Conservation (phyloP, 768 basidiomycete species). For the Exidia glandulosa region DNA sequence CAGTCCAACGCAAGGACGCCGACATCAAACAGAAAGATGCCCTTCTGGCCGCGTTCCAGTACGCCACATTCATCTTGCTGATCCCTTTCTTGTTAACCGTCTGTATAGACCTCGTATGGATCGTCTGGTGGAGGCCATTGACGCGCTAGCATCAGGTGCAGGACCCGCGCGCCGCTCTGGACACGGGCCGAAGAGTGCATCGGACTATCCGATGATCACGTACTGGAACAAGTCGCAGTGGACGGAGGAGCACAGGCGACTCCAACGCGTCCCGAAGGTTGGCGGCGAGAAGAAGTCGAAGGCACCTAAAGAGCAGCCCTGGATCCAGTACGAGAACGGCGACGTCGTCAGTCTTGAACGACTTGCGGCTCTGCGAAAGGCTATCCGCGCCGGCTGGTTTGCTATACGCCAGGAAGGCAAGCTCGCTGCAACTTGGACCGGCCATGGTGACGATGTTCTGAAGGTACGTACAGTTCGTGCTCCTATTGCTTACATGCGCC, state of each 20-base stretch:
- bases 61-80: background rate
- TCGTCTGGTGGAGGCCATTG: no score
- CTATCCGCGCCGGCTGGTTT: background rate
- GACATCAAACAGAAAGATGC: no score
- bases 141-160: no score
- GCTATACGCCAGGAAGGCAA: background rate
- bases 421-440: background rate
- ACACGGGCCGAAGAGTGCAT: no score
- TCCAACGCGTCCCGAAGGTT: background rate
- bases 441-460: background rate
- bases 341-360: background rate
- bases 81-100: background rate
- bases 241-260: background rate
- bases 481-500: no score
- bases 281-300: background rate
- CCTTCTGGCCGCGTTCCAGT: background rate
- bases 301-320: background rate
- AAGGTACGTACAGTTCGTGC: background rate
- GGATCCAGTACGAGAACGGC: background rate
- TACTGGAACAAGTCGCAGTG: no score
- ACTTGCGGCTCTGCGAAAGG: background rate
- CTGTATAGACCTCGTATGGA: no score
- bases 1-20: background rate
- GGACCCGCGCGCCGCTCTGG: no score
- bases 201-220: no score